Evolutionary conservation across 2,329 filamentous ascomycete genomes (phyloP), one percentile per base, ranked within the genome.

Genomic region (Zymoseptoria crescenta): DNA sequence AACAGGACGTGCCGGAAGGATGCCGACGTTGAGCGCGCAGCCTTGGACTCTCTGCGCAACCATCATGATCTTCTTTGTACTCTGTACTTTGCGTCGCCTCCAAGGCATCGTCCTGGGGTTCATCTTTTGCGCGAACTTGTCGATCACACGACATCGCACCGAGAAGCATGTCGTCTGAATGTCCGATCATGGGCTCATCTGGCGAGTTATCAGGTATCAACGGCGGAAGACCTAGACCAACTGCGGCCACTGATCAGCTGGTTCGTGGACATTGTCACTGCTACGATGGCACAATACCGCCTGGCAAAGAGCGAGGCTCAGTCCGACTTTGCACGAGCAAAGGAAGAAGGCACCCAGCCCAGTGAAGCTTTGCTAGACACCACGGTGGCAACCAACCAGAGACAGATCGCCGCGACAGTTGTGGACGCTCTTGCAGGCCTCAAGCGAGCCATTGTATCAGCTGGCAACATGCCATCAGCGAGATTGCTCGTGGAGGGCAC

Each of bases 11-110:
- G 84, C 68, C 81, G 78, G 1, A 86, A 85, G 66, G 83, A 86
- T 28, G 74, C 81, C 59, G 71, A 76, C 4, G 68, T 86, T 13
- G 75, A 75, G 29, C 75, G 79, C 56, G 75, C 79, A 58, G 82
- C 83, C 62, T 71, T 86, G 10, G 78, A 81, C 55, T 81, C 83
- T 1, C 71, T 86, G 52, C 78, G 82, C 53, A 86, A 86, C 63
- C 82, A 86, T 59, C 82, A 85, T 62, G 82, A 86, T 65, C 74
- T 86, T 16, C 75, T 86, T 0, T 82, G 80, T 57, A 82, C 81
- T 3, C 73, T 86, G 13, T 85, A 85, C 67, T 84, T 78, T 75
- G 79, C 78, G 49, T 79, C 80, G 45, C 82, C 83, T 27, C 70
- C 79, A 28, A 73, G 75, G 1, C 80, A 75, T 65, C 76, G 83